A percentile compares a stretch with the other conserved stretches of the same genome.
Conservation (phyloP, 2,329 filamentous ascomycete genomes). For the Arthroderma uncinatum region DNA sequence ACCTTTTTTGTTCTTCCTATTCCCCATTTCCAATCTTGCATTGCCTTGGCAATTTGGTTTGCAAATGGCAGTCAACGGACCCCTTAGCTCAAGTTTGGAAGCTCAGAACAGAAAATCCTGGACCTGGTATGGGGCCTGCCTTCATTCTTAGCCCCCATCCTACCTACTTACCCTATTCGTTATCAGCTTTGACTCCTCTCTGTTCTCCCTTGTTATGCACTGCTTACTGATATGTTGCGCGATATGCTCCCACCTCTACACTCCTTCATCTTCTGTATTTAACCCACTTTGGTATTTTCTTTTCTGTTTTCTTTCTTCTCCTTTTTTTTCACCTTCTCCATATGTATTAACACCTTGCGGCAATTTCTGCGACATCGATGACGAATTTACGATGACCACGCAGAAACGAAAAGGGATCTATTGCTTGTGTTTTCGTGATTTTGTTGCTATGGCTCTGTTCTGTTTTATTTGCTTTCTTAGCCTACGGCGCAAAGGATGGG, state of each 20-base stretch:
- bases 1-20: too few species aligned
- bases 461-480: not conserved
- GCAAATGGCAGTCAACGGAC: not conserved
- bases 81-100: not conserved
- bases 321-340: not conserved
- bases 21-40: not conserved
- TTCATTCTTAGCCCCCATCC: not conserved
- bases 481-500: not conserved
- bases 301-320: not conserved
- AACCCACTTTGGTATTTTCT: conserved; percentile 3
- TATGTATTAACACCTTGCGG: not conserved
- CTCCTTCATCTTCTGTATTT: conserved; percentile 4
- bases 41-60: not conserved
- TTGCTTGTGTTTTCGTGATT: not conserved
- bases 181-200: not conserved
- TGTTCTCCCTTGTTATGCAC: not conserved
- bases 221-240: not conserved
- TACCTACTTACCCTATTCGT: not conserved
- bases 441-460: not conserved
- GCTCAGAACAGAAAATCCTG: not conserved
- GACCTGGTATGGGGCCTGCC: not conserved
- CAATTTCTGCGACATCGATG: not conserved
- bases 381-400: not conserved
- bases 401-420: not conserved
- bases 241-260: conserved; percentile 3